Base-by-base conservation (phyloP, 805 yeast genomes). In the Saccharomycopsis vini region DNA sequence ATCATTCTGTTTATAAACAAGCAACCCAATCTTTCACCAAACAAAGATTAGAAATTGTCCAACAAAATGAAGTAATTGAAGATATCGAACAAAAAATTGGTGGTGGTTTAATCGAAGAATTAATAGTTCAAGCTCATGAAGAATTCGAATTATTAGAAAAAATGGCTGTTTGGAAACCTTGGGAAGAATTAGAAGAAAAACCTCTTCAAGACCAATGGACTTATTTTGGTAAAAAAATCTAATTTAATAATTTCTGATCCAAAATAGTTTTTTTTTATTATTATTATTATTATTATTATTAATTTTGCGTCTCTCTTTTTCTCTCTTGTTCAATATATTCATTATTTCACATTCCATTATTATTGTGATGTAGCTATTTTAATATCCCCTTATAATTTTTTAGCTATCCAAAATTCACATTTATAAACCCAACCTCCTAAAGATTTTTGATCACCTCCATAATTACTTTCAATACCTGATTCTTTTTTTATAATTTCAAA, bases 171-270 rank as follows among this genome's bases (percentile, higher is more conserved):
- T 73, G 80, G 73, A 78, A 80, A 61, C 69, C 61, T 32, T 86
- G 95, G 95, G 88, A 81, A 54, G 84, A 78, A 50, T 72, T 85
- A 47, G 85, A 77, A 60, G 94, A 82, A 61, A 72, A 79, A 61
- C 89, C 94, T 12, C 68, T 79, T 52, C 79, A 74, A 19, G 95
- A 80, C 63, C 92, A 83, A 62, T 85, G 95, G 95, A 77, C 74
- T 36, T 81, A 81, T 63, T 81, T 79, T 59, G 88, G 86, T 23
- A 79, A 75, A 66, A 75, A 73, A 59, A 59, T 74, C 37, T 77
- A 62, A 61, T 30, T 9, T 30, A 5, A 30, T 30, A 5, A 9
- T 9, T 30, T 30, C n/a, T 30, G 5, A 30, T 24, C 28, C 28
- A 24, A 24, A 24, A 7, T 24, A 6, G 28, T 24, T 24, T 24